phyloP scores from a whole-genome alignment of 805 yeast species.

The Ogataea pilisensis region DNA sequence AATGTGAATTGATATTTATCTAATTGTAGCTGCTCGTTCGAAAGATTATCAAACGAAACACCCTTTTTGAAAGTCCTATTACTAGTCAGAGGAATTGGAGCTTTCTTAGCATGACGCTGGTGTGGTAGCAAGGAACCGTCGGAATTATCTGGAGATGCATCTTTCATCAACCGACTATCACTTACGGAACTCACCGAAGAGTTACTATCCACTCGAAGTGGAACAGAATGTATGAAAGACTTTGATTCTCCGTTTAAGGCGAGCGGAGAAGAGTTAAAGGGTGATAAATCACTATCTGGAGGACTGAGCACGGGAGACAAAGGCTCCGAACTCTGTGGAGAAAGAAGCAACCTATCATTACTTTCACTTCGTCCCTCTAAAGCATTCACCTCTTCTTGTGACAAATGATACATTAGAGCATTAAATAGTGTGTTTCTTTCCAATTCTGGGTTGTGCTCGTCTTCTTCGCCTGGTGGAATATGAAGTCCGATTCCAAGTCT shows the following conservation, averaged over 20 bases:
- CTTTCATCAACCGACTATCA: neutral
- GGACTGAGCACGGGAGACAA: slow-evolving; percentile 1
- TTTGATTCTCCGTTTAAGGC: neutral
- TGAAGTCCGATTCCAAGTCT: slow-evolving; percentile 1
- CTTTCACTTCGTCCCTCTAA: slow-evolving; percentile 7
- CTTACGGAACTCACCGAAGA: neutral
- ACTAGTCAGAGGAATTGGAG: slow-evolving; percentile 5
- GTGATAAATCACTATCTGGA: neutral
- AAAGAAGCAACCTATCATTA: slow-evolving; percentile 13
- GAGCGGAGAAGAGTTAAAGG: neutral
- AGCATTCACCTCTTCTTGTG: slow-evolving; percentile 15
- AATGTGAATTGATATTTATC: slow-evolving; percentile 34
- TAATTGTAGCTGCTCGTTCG: slow-evolving; percentile 28
- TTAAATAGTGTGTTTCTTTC: slow-evolving; percentile 27
- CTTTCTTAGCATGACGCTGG: slow-evolving; percentile 1
- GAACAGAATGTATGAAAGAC: neutral
- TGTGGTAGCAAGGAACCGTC: neutral
- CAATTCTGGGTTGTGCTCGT: slow-evolving; percentile 25
- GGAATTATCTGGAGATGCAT: neutral
- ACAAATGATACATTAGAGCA: slow-evolving; percentile 25
- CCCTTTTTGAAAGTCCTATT: slow-evolving; percentile 25
- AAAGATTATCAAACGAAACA: slow-evolving; percentile 41
- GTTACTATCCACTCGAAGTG: neutral
- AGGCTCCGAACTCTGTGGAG: slow-evolving; percentile 8
- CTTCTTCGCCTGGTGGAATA: slow-evolving; percentile 7